A percentile compares a stretch with the other conserved stretches of the same genome.
Conservation (phyloP, 768 basidiomycete genomes). For the Kwoniella bestiolae region DNA sequence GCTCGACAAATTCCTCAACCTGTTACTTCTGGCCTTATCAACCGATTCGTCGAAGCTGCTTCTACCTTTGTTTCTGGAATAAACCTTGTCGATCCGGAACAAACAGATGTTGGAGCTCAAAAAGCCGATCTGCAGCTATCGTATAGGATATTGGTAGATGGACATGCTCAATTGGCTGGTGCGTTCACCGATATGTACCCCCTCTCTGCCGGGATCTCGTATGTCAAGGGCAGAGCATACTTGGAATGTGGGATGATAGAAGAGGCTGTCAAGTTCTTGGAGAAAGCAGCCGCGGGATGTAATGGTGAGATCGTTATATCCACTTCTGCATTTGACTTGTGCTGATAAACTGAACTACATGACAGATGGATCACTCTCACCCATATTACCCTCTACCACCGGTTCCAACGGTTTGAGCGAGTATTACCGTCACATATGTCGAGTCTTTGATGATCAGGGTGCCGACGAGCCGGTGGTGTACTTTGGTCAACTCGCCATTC, state of each 20-base stretch:
- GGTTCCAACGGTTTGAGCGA: constrained; percentile 60
- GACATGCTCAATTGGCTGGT: constrained; percentile 66
- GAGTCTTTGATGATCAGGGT: constrained; percentile 70
- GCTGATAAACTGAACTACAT: constrained; percentile 61
- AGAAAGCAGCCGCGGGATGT: constrained; percentile 68
- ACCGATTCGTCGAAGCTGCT: constrained; percentile 67
- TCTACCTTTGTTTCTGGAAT: constrained; percentile 70
- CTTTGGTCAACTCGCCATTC: constrained; percentile 80
- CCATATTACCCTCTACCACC: constrained; percentile 12
- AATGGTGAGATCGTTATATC: constrained; percentile 29
- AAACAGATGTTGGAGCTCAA: constrained; percentile 58
- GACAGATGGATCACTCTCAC: constrained; percentile 34
- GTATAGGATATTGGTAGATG: constrained; percentile 68
- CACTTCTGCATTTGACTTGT: constrained; percentile 31
- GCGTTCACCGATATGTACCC: constrained; percentile 79
- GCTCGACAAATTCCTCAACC: constrained; percentile 24
- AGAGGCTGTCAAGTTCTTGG: constrained; percentile 73
- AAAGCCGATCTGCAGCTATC: constrained; percentile 74
- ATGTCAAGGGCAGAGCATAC: constrained; percentile 72
- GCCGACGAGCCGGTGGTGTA: constrained; percentile 68
- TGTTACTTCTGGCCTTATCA: constrained; percentile 2
- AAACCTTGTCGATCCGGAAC: constrained; percentile 62
- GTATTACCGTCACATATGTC: constrained; percentile 77
- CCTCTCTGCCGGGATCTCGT: constrained; percentile 73
- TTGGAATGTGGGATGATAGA: constrained; percentile 70